Evolutionary conservation across 345 rosid species (phyloP), one percentile per base, ranked within the genome.

Genomic region (Pistacia atlantica): DNA sequence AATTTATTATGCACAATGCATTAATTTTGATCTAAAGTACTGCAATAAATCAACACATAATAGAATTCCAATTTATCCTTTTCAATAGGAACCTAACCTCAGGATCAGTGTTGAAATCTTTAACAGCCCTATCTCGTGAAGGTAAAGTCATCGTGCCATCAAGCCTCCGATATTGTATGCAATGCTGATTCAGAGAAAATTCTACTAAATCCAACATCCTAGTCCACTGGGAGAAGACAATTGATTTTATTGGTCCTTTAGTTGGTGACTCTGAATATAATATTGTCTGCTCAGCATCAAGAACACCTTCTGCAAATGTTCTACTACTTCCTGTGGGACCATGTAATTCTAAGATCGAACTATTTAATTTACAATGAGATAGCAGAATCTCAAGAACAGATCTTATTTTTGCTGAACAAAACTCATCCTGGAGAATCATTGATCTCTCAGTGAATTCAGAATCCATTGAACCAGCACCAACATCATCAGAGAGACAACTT

Each of bases 161-260:
- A 81, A 95, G 91, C 82, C 99, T 90, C 87, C 99, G 87, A 76
- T 83, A 90, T 48, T 85, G 80, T 77, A 95, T 83, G 61, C 77
- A 66, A 80, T 78, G 75, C 80, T 83, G 84, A 35, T 63, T 82
- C 77, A 95, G 75, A 73, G 94, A 83, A 51, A 5, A 13, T 87
- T 91, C 93, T 64, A 95, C 88, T 82, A 93, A 77, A 87, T 95
- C 89, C 79, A 95, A 84, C 99, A 95, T 95, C 59, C 93, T 80
- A 58, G 97, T 95, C 98, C 99, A 95, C 80, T 95, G 99, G 49
- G 98, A 90, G 87, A 95, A 95, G 75, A 95, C 75, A 67, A 95
- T 93, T 45, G 98, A 75, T 84, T 95, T 95, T 68, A 87, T 76
- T 25, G 97, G 93, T 67, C 82, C 87, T 55, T 68, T 82, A 49